These are phyloP conservation scores for Kazachstania sp. DNA, from an alignment of 1,139 yeast genomes.

Conservation along the genomic window DNA sequence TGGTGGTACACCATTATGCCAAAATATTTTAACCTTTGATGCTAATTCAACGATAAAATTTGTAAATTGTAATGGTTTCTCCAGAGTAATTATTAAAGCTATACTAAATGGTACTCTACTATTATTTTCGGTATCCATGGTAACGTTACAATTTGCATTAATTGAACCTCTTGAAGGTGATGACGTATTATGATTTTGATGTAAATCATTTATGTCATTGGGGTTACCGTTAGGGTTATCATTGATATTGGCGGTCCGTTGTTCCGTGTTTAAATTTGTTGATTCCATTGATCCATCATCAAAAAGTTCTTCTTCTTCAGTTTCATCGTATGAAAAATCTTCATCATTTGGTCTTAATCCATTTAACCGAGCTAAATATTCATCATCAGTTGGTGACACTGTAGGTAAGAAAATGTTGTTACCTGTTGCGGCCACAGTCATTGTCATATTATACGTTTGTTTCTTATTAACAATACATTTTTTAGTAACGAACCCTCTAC, in stretches of 20 bases:
- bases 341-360: constrained; percentile 13
- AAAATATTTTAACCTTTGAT: constrained; percentile 34
- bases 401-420: constrained; percentile 29
- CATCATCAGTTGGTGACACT: constrained; percentile 26
- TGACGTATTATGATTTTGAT: not conserved
- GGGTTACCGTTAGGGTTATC: not conserved
- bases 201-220: not conserved
- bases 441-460: constrained; percentile 6
- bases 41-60: constrained; percentile 27
- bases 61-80: constrained; percentile 22
- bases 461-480: constrained; percentile 13
- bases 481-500: constrained; percentile 26
- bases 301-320: not conserved
- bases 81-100: constrained; percentile 26
- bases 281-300: not conserved
- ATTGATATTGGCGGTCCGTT: not conserved
- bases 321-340: constrained; percentile 1
- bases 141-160: not conserved
- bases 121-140: constrained; percentile 23
- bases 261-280: not conserved
- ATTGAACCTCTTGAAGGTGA: not conserved
- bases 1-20: constrained; percentile 52
- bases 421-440: constrained; percentile 27
- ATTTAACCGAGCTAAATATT: constrained; percentile 25
- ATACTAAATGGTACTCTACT: constrained; percentile 37